phyloP scores from a whole-genome alignment of 345 rosid species.

The Nasturtium officinale region DNA sequence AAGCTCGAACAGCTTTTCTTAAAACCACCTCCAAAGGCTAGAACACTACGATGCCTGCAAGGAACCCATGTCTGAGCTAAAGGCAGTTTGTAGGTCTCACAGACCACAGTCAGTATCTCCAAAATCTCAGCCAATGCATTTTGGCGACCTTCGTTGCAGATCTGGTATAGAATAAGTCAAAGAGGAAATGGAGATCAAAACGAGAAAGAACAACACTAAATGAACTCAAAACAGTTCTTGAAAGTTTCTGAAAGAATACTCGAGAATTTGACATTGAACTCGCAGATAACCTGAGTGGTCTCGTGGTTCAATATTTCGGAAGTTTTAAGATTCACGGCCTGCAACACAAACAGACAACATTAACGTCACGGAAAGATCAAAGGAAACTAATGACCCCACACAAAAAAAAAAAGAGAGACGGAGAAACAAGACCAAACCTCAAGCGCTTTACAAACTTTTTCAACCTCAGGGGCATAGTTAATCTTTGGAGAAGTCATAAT shows the following conservation, averaged over 20 bases:
- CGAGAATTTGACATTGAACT: constrained; percentile 40
- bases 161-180: constrained; percentile 53
- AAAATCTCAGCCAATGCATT: constrained; percentile 86
- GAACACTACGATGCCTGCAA: constrained; percentile 84
- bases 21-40: constrained; percentile 84
- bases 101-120: constrained; percentile 81
- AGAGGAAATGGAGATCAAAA: constrained; percentile 37
- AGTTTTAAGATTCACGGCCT: constrained; percentile 93
- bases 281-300: constrained; percentile 66
- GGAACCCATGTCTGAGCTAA: constrained; percentile 99
- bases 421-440: constrained; percentile 63
- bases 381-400: neutral
- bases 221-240: constrained; percentile 37
- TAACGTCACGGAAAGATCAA: neutral
- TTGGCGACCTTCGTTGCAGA: constrained; percentile 86
- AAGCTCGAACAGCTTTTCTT: constrained; percentile 87
- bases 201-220: constrained; percentile 38
- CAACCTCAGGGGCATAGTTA: constrained; percentile 90
- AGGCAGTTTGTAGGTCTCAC: constrained; percentile 86
- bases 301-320: constrained; percentile 78
- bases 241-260: constrained; percentile 41
- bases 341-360: constrained; percentile 37
- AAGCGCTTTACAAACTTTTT: constrained; percentile 97
- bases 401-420: neutral
- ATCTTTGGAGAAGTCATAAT: constrained; percentile 84